Evolutionary conservation across 1,284 basidiomycete species (phyloP).

Genomic region (Ganoderma boninense): DNA sequence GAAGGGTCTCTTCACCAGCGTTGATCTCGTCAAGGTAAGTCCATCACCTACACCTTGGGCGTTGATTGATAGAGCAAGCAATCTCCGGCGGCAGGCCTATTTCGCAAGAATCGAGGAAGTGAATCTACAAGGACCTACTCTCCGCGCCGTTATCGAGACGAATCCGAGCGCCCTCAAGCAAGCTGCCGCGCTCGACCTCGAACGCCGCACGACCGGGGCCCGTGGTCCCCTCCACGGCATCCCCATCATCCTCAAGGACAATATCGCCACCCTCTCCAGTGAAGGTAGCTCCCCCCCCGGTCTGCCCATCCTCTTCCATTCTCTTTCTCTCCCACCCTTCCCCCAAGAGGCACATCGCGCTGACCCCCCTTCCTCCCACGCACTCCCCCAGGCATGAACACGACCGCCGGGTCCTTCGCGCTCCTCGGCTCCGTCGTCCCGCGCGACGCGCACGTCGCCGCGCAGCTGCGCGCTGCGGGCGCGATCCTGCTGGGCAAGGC

Average conservation of each 20-base stretch:
- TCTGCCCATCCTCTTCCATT: background rate
- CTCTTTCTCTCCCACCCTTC: background rate
- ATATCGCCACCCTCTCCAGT: constrained; percentile 57
- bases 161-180: constrained; percentile 68
- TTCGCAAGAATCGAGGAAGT: constrained; percentile 77
- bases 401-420: constrained; percentile 54
- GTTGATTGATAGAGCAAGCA: background rate
- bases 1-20: constrained; percentile 63
- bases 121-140: constrained; percentile 65
- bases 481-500: constrained; percentile 52
- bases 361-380: background rate
- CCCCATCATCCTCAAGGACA: constrained; percentile 73
- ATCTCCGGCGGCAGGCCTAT: constrained; percentile 58
- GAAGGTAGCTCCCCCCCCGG: constrained; percentile 54
- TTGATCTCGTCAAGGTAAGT: constrained; percentile 68
- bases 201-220: constrained; percentile 54
- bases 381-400: constrained; percentile 70
- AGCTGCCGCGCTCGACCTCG: constrained; percentile 60
- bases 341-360: background rate
- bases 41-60: background rate
- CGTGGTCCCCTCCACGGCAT: constrained; percentile 74
- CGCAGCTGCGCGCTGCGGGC: constrained; percentile 50
- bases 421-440: constrained; percentile 51
- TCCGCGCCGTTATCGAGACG: constrained; percentile 70
- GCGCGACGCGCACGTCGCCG: constrained; percentile 49